These are phyloP conservation scores for Pontederia crassipes DNA, from an alignment of 176 grass and related monocot genomes.

Conservation along the genomic window DNA sequence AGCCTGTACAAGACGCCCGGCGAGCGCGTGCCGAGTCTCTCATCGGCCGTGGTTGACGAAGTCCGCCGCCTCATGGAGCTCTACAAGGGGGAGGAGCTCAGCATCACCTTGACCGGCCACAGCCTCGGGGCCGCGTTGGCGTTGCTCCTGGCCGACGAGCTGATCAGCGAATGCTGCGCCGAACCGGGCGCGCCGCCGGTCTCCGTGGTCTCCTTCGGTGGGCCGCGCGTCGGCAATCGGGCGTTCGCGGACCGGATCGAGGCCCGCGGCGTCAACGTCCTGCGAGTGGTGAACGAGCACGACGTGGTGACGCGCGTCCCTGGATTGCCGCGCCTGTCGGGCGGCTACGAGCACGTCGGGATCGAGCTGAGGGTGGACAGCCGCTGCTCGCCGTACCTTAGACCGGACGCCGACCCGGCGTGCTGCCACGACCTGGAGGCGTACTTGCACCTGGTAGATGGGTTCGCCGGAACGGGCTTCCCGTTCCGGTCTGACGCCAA, in stretches of 20 bases:
- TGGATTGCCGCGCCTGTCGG: conserved; percentile 22
- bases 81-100: conserved; percentile 84
- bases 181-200: conserved; percentile 51
- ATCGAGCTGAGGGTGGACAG: conserved; percentile 60
- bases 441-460: conserved; percentile 89
- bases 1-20: conserved; percentile 75
- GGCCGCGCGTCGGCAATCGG: conserved; percentile 66
- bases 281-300: conserved; percentile 68
- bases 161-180: conserved; percentile 25
- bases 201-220: conserved; percentile 81
- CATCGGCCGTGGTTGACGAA: conserved; percentile 52
- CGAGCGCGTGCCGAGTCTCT: conserved; percentile 54
- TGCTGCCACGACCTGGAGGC: conserved; percentile 86
- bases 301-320: conserved; percentile 82
- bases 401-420: conserved; percentile 45
- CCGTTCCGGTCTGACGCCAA: conserved; percentile 66
- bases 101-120: conserved; percentile 87
- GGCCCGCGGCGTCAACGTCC: conserved; percentile 47
- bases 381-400: conserved; percentile 66
- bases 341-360: conserved; percentile 61
- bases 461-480: conserved; percentile 52
- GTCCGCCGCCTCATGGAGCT: conserved; percentile 56
- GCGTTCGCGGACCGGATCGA: conserved; percentile 44
- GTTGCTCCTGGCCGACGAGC: conserved; percentile 72
- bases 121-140: conserved; percentile 80